Evolutionary conservation across 1,139 yeast species (phyloP).

Genomic region (Kodamaea fungicola): DNA sequence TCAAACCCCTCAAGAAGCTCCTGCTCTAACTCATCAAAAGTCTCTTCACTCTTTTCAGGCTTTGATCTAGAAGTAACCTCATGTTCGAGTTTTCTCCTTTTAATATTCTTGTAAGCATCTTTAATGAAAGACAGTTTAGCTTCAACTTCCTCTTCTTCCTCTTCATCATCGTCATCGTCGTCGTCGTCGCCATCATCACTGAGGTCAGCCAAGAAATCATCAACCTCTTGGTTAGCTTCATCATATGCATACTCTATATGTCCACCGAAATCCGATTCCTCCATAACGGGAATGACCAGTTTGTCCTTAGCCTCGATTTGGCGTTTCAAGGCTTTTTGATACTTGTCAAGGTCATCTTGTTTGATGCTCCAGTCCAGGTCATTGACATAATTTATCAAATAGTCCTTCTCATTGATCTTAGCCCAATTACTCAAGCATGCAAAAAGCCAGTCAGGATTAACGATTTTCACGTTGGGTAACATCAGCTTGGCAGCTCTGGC

Average conservation of each 20-base stretch:
- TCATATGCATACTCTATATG: constrained; percentile 40
- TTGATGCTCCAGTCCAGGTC: constrained; percentile 41
- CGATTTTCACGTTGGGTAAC: constrained; percentile 68
- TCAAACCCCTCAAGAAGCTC: constrained; percentile 47
- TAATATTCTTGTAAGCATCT: constrained; percentile 23
- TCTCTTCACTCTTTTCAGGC: constrained; percentile 12
- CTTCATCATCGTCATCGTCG: constrained; percentile 28
- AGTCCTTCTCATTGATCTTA: constrained; percentile 62
- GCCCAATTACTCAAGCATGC: constrained; percentile 80
- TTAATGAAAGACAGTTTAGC: constrained; percentile 25
- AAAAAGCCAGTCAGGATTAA: constrained; percentile 92
- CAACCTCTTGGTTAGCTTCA: constrained; percentile 57
- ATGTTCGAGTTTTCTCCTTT: constrained; percentile 21
- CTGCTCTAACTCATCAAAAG: constrained; percentile 43
- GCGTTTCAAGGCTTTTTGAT: constrained; percentile 30
- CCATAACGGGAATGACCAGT: neutral
- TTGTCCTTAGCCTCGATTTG: constrained; percentile 12
- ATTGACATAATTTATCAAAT: constrained; percentile 46
- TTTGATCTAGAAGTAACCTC: constrained; percentile 10
- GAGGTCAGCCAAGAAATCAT: constrained; percentile 55
- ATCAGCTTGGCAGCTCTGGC: constrained; percentile 70
- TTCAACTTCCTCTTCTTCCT: constrained; percentile 10
- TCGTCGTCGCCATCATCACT: constrained; percentile 48
- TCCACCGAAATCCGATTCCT: constrained; percentile 2
- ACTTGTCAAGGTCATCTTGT: constrained; percentile 42